Evolutionary conservation across 768 basidiomycete species (phyloP).

Genomic region (Leccinum boreale): DNA sequence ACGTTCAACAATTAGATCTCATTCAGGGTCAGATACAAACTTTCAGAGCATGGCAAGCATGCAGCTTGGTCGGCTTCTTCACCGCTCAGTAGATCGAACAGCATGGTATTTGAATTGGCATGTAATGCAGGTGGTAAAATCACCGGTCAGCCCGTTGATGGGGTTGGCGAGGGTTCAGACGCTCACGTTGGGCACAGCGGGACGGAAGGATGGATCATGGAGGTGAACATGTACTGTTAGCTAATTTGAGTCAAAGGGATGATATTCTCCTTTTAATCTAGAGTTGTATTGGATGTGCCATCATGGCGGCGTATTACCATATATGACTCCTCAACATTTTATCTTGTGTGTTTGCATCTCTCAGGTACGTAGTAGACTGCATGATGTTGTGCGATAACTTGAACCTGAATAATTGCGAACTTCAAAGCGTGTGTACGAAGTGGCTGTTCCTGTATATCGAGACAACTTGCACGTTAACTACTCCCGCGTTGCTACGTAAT

Average conservation of each 20-base stretch:
- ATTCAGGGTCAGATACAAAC: not conserved
- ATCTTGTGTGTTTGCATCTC: too few species aligned
- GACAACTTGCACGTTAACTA: not conserved
- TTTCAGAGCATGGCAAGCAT: conserved; percentile 1
- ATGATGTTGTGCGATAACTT: too few species aligned
- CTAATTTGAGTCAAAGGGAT: too few species aligned
- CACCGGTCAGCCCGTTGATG: conserved; percentile 2
- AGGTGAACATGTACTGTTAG: not conserved
- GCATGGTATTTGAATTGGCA: conserved; percentile 16
- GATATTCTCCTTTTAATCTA: too few species aligned
- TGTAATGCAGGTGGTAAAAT: not conserved
- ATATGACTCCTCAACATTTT: too few species aligned
- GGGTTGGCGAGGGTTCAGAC: not conserved
- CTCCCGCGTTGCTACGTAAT: not conserved
- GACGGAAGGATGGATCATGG: not conserved
- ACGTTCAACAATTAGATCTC: not conserved
- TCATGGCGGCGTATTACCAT: too few species aligned
- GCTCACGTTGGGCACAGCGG: not conserved
- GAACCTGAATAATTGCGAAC: too few species aligned
- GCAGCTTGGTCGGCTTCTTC: not conserved
- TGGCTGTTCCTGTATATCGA: too few species aligned
- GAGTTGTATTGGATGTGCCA: too few species aligned
- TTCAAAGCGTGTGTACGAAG: too few species aligned
- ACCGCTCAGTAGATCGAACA: not conserved
- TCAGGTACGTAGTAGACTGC: too few species aligned